These are phyloP conservation scores for Myriosclerotinia scirpicola DNA, from an alignment of 2,329 filamentous ascomycete genomes.

Conservation along the genomic window DNA sequence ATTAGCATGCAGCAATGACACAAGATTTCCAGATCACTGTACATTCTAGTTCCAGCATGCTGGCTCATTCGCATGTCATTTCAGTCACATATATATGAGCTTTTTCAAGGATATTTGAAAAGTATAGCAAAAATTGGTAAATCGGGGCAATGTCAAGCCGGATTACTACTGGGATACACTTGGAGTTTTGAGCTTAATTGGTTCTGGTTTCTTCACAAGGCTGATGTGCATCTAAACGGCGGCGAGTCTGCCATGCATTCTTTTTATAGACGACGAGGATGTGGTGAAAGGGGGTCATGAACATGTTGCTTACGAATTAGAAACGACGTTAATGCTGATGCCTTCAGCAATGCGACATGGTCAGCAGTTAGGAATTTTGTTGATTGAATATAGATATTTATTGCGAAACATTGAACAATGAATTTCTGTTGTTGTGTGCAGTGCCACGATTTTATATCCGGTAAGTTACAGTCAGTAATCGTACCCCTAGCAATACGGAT, in stretches of 20 bases:
- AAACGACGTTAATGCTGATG: conserved; percentile 2
- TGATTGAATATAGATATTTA: neutral
- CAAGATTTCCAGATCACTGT: neutral
- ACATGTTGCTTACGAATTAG: conserved; percentile 5
- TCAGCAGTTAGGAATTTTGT: neutral
- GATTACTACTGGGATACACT: neutral
- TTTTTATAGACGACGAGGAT: conserved; percentile 5
- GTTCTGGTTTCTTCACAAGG: conserved; percentile 27
- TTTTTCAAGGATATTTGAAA: neutral
- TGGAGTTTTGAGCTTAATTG: conserved; percentile 18
- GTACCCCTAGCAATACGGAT: neutral
- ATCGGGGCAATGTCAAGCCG: conserved; percentile 15
- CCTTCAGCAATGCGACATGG: conserved; percentile 11
- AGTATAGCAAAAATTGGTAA: neutral
- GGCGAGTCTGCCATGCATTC: conserved; percentile 12
- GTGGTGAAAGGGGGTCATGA: conserved; percentile 1
- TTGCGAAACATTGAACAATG: neutral
- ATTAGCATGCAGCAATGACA: neutral
- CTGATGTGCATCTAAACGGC: conserved; percentile 26
- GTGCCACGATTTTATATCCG: neutral
- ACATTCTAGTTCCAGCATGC: neutral
- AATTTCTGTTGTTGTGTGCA: neutral
- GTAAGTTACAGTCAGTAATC: neutral
- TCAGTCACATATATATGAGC: neutral
- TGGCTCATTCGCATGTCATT: conserved; percentile 10